Percentiles rank a stretch among this genome's conserved stretches.
These are phyloP conservation scores for Ascomycota sp. DNA, from an alignment of 2,329 filamentous ascomycete genomes.

Conservation along the genomic window DNA sequence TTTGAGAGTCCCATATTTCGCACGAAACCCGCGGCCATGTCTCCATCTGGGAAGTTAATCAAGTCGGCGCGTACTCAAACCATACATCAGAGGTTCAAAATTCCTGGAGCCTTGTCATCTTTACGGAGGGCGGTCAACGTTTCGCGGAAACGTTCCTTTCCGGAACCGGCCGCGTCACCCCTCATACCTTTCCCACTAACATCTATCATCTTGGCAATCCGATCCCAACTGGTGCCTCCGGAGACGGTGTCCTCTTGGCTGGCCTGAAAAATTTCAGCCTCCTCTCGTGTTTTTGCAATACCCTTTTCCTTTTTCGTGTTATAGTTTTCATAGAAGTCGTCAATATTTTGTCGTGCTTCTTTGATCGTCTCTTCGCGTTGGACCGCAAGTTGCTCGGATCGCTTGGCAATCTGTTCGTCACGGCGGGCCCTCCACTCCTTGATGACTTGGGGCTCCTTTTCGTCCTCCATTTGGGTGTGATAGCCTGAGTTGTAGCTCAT, in stretches of 20 bases:
- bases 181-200: constrained; percentile 79
- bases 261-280: constrained; percentile 81
- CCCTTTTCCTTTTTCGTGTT: constrained; percentile 95
- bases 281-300: constrained; percentile 68
- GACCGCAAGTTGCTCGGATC: constrained; percentile 61
- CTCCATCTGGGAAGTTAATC: no score
- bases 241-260: constrained; percentile 82
- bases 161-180: constrained; percentile 72
- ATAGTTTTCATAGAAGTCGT: constrained; percentile 99
- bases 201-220: constrained; percentile 94
- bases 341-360: constrained; percentile 83
- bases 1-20: no score
- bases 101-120: constrained; percentile 67
- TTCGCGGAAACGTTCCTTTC: constrained; percentile 93
- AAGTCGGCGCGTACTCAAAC: no score
- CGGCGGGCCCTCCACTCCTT: constrained; percentile 83
- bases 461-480: constrained; percentile 37
- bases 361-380: constrained; percentile 74
- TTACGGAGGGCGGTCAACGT: constrained; percentile 72
- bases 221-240: constrained; percentile 94
- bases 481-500: constrained; percentile 42
- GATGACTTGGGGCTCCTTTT: constrained; percentile 77
- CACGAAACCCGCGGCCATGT: background rate
- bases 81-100: constrained; percentile 34
- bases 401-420: constrained; percentile 62